Base-by-base conservation (phyloP, 192 early-diverging fungal genomes). In the Funneliformis mosseae region DNA sequence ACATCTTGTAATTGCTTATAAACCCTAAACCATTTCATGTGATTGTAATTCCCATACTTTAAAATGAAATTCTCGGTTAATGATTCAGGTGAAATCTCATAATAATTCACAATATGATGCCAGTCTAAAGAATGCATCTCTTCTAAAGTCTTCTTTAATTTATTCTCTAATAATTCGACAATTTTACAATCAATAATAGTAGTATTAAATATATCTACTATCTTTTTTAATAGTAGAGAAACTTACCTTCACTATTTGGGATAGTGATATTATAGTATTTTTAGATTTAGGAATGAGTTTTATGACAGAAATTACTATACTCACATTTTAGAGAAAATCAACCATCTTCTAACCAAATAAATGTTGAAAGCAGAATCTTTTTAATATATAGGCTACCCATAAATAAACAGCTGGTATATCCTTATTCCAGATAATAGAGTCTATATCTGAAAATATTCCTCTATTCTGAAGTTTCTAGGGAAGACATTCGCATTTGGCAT, bases 41-140 rank as follows among this genome's bases (percentile, higher is more conserved):
- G 33, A 33, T 33, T 33, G 3, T 33, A 33, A 2, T 3, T 3
- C 33, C 33, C 33, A 33, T 33, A 33, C 33, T 33, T 33, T 3
- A 3, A 33, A 33, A 33, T 33, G 33, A 33, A 33, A 33, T 33
- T 33, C 3, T 33, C 33, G 33, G 33, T 74, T 0, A 74, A 46
- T 50, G 12, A 74, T 45, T 74, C 72, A 74, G 72, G n/a, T 23
- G 42, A 46, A 21, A 73, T 73, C 41, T 45, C 41, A 73, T 73
- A 73, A 50, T 41, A 73, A 1, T 73, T n/a, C 3, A 45, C 71
- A 45, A 73, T 73, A 73, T 73, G 71, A 23, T 73, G 41, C 46
- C 41, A 3, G 71, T 73, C 33, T 33, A 33, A 3, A 33, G 33
- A 33, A 0, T 3, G 33, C 33, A 33, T 33, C 3, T 33, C 33